phyloP scores from a whole-genome alignment of 148 eudicot genomes.

The Rhododendron molle region DNA sequence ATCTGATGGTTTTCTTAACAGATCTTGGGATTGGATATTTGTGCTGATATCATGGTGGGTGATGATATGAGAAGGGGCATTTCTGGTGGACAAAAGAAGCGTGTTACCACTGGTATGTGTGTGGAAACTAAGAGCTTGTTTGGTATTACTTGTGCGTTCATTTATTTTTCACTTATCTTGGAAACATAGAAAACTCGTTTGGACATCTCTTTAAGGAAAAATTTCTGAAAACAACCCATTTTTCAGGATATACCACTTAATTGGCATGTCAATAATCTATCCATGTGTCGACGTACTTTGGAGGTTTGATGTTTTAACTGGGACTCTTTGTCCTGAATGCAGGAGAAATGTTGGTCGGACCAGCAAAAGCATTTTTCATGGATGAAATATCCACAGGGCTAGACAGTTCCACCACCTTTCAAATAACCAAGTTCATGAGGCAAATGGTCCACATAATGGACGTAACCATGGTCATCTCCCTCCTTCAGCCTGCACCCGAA shows the following conservation, averaged over 20 bases:
- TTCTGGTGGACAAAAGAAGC: constrained; percentile 2
- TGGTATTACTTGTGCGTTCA: neutral
- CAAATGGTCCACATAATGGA: constrained; percentile 36
- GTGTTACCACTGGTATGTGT: constrained; percentile 3
- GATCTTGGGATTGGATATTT: neutral
- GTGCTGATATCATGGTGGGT: constrained; percentile 2
- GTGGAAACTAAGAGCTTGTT: neutral
- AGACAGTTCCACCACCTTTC: constrained; percentile 38
- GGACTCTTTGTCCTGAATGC: neutral
- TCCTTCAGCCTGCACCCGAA: constrained; percentile 38
- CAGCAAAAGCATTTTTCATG: constrained; percentile 39
- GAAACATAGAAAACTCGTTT: neutral
- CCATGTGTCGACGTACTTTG: neutral
- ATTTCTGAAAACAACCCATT: neutral
- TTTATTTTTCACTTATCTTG: neutral
- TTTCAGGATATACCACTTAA: neutral
- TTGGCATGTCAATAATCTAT: neutral
- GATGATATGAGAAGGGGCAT: constrained; percentile 2
- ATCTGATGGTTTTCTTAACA: neutral
- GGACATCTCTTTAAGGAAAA: neutral
- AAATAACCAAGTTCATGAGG: constrained; percentile 26
- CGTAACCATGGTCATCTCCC: constrained; percentile 35
- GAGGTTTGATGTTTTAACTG: neutral
- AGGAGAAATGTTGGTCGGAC: constrained; percentile 43
- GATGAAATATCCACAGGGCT: constrained; percentile 37